Conservation (phyloP, 805 yeast genomes). For the Priceomyces carsonii region DNA sequence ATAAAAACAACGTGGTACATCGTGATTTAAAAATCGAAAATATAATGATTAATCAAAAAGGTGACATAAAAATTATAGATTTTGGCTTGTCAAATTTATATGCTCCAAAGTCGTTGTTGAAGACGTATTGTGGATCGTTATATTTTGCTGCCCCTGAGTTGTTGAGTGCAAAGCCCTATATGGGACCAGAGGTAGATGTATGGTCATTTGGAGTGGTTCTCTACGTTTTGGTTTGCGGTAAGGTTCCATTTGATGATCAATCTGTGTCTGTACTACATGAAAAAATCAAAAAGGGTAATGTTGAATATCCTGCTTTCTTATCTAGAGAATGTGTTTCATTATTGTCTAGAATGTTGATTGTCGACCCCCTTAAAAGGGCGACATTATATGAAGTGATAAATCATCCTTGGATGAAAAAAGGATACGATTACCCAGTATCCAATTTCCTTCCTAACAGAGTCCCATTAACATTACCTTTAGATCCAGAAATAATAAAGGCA, state of each 20-base stretch:
- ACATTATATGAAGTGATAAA: conserved; percentile 71
- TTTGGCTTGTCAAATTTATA: conserved; percentile 92
- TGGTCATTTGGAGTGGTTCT: conserved; percentile 98
- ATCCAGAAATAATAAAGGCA: conserved; percentile 64
- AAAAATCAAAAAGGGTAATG: conserved; percentile 87
- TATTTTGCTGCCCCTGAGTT: conserved; percentile 99
- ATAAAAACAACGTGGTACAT: conserved; percentile 91
- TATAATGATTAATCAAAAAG: conserved; percentile 89
- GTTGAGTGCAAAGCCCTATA: conserved; percentile 85
- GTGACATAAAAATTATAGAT: conserved; percentile 94
- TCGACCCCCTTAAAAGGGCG: conserved; percentile 82
- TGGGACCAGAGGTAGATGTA: conserved; percentile 96
- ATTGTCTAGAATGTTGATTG: conserved; percentile 86
- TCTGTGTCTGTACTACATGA: conserved; percentile 89
- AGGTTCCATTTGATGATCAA: conserved; percentile 97
- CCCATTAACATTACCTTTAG: conserved; percentile 73
- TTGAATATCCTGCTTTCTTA: conserved; percentile 84
- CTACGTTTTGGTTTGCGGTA: conserved; percentile 94
- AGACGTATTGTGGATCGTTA: conserved; percentile 94
- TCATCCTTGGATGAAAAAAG: conserved; percentile 95
- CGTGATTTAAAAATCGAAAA: conserved; percentile 96
- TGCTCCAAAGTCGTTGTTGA: conserved; percentile 67
- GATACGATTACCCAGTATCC: conserved; percentile 72
- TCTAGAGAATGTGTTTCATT: conserved; percentile 80
- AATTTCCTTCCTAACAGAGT: conserved; percentile 74